These are phyloP conservation scores for Fusarium buxicola DNA, from an alignment of 2,329 filamentous ascomycete species.

Conservation along the genomic window DNA sequence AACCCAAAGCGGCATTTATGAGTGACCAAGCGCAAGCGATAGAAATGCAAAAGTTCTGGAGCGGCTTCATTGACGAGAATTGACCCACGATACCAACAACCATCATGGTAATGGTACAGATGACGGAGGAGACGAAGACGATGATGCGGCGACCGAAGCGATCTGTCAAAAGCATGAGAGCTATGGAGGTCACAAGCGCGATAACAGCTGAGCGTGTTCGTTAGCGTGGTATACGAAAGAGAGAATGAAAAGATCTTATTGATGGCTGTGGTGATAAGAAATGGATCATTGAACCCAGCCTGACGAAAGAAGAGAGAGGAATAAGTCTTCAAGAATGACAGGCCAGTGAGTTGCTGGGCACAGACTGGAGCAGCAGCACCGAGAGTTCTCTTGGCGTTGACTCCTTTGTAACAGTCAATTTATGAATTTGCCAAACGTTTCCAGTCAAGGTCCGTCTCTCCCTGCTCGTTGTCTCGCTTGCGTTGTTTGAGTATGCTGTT, in stretches of 20 bases:
- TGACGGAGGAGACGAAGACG: conserved; percentile 12
- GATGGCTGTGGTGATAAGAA: conserved; percentile 25
- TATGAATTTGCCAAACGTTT: conserved; percentile 9
- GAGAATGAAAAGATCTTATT: neutral
- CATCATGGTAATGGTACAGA: conserved; percentile 14
- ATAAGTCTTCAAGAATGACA: conserved; percentile 28
- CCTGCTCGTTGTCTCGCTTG: conserved; percentile 5
- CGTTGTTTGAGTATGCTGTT: conserved; percentile 24
- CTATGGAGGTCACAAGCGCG: conserved; percentile 9
- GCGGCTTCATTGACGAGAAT: conserved; percentile 3
- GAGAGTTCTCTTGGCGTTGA: conserved; percentile 18
- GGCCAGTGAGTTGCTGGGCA: conserved; percentile 24
- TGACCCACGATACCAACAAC: conserved; percentile 17
- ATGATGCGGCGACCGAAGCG: conserved; percentile 19
- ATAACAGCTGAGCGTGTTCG: conserved; percentile 5
- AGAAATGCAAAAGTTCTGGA: conserved; percentile 25
- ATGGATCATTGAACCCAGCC: conserved; percentile 19
- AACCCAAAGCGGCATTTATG: conserved; percentile 8
- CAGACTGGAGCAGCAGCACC: conserved; percentile 25
- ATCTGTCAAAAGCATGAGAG: conserved; percentile 21
- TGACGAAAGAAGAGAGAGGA: conserved; percentile 23
- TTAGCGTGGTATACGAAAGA: neutral
- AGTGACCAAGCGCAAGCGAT: conserved; percentile 26
- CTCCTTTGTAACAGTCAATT: conserved; percentile 17
- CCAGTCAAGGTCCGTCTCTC: neutral